A percentile compares a stretch with the other conserved stretches of the same genome.
Conservation (phyloP, 768 basidiomycete species). For the Dentipellis fragilis region DNA sequence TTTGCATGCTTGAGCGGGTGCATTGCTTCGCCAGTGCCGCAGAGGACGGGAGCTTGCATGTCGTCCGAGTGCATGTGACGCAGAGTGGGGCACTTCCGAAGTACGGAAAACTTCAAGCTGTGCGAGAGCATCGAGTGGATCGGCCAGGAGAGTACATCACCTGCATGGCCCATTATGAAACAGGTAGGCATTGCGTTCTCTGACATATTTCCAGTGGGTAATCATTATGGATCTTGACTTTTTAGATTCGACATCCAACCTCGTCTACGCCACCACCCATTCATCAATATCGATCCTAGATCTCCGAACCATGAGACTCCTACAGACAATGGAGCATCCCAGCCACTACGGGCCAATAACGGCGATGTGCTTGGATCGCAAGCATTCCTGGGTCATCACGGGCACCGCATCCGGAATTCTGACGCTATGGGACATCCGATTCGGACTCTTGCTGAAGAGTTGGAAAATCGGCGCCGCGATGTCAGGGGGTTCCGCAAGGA, state of each 20-base stretch:
- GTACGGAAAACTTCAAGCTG: slow-evolving; percentile 68
- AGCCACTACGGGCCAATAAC: slow-evolving; percentile 82
- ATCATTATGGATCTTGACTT: slow-evolving; percentile 2
- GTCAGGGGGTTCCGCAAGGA: slow-evolving; percentile 40
- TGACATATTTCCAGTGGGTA: slow-evolving; percentile 3
- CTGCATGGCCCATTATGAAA: slow-evolving; percentile 71
- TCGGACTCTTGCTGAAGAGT: slow-evolving; percentile 78
- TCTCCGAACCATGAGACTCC: slow-evolving; percentile 70
- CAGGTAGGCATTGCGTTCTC: slow-evolving; percentile 33
- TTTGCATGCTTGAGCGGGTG: slow-evolving; percentile 77
- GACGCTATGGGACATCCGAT: slow-evolving; percentile 91
- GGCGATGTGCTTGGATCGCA: slow-evolving; percentile 73
- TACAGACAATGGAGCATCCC: slow-evolving; percentile 76
- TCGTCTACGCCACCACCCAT: slow-evolving; percentile 81
- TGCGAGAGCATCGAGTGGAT: slow-evolving; percentile 74
- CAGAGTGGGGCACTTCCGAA: slow-evolving; percentile 63
- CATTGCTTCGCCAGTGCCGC: slow-evolving; percentile 87
- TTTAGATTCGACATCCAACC: slow-evolving; percentile 64
- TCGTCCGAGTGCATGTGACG: slow-evolving; percentile 73
- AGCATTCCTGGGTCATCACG: slow-evolving; percentile 79
- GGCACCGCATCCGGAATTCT: slow-evolving; percentile 82
- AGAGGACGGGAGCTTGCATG: slow-evolving; percentile 74
- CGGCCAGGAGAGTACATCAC: slow-evolving; percentile 73
- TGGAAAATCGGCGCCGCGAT: slow-evolving; percentile 67
- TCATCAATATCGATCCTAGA: slow-evolving; percentile 71